Base-by-base conservation (phyloP, 1,284 basidiomycete species). In the Spongiforma sp. region DNA sequence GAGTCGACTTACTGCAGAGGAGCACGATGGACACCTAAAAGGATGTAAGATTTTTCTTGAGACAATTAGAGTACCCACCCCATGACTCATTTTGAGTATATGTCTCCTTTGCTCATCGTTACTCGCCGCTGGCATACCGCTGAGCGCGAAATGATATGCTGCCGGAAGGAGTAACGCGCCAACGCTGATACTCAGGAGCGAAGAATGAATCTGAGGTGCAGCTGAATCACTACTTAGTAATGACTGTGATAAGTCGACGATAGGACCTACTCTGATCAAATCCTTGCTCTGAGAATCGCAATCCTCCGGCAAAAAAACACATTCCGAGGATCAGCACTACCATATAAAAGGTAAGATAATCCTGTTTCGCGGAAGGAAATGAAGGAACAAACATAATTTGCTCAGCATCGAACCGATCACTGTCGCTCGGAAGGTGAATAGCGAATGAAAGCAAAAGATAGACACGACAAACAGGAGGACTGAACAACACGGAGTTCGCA, bases 401-500 rank as follows among this genome's bases (percentile, higher is more conserved):
- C 88, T 90, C 55, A 94, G 77, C 73, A 94, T 93, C 0, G 91
- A 89, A 4, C 93, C 93, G 62, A 94, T 87, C 57, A 94, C 90
- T 92, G 62, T 36, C 57, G 5, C 21, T 21, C 41, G 52, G 36
- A 60, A 54, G 60, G 19, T 62, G 61, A 75, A 60, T 15, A 59
- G 33, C 15, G 57, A 37, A 30, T 26, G 21, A 30, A 26, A 33
- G 32, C 3, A 52, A 60, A 60, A 36, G 53, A 32, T 58, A 65
- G 64, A 17, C n/a, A 21, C 21, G 19, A 76, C 93, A 77, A 69
- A 90, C 91, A 73, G 14, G 90, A 86, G 15, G 90, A 89, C 73
- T 96, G 95, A 2, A 96, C 94, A 43, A 96, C 86, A 61, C 88
- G 86, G 32, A 96, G 84, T 74, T 96, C 91, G 69, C 94, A 95